A percentile compares a stretch with the other conserved stretches of the same genome.
These are phyloP conservation scores for Colletotrichum sp. DNA, from an alignment of 2,329 filamentous ascomycete species.

Conservation along the genomic window DNA sequence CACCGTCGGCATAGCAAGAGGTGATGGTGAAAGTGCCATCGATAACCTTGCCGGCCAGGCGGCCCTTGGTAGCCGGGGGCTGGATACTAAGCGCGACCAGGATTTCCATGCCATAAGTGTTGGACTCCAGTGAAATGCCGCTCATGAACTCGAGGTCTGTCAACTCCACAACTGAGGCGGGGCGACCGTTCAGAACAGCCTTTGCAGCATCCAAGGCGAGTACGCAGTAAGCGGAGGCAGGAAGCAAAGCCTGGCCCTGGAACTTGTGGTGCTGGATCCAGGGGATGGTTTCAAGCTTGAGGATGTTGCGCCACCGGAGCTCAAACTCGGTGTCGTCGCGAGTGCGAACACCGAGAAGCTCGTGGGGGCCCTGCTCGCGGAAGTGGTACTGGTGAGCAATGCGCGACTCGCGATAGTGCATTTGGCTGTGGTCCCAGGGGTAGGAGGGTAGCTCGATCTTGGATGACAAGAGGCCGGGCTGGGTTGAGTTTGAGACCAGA, in stretches of 20 bases:
- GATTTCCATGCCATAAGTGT: constrained; percentile 25
- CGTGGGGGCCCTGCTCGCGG: constrained; percentile 35
- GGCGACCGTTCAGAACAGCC: constrained; percentile 26
- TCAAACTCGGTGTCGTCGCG: constrained; percentile 12
- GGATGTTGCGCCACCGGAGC: constrained; percentile 24
- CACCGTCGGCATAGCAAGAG: constrained; percentile 12
- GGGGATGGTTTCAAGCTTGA: constrained; percentile 23
- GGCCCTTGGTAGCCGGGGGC: constrained; percentile 16
- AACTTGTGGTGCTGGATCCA: constrained; percentile 44
- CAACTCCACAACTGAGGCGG: constrained; percentile 33
- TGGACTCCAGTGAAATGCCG: constrained; percentile 34
- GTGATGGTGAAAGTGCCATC: constrained; percentile 22
- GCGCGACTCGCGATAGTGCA: constrained; percentile 39
- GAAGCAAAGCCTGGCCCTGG: constrained; percentile 45
- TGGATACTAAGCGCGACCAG: constrained; percentile 24
- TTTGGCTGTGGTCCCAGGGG: constrained; percentile 38
- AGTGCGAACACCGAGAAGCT: constrained; percentile 30
- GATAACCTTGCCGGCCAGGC: background rate
- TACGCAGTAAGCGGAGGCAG: constrained; percentile 46
- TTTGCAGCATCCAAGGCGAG: constrained; percentile 49
- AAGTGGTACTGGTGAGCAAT: constrained; percentile 31
- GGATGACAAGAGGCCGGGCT: constrained; percentile 20
- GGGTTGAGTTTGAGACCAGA: constrained; percentile 27
- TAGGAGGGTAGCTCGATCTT: constrained; percentile 39
- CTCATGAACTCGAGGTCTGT: constrained; percentile 33